phyloP scores from a whole-genome alignment of 179 eudicot species.

The Silene noctiflora region DNA sequence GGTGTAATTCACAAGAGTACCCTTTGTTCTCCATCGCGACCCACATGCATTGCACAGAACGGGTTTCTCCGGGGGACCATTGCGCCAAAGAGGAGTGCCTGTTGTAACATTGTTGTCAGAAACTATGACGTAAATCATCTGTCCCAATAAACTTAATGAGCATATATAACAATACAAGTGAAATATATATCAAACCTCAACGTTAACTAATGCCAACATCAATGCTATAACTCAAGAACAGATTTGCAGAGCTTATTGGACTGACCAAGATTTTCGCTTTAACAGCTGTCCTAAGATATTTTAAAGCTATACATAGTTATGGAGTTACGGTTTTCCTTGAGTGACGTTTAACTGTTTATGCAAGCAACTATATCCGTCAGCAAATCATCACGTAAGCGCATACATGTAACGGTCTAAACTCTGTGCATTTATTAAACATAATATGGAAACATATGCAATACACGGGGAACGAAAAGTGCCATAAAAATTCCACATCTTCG shows the following conservation, averaged over 20 bases:
- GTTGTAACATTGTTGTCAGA: conserved; percentile 32
- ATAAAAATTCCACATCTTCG: not conserved
- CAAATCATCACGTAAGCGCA: not conserved
- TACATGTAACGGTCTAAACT: not conserved
- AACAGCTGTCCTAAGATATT: conserved; percentile 1
- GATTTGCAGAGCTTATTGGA: not conserved
- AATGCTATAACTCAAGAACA: not conserved
- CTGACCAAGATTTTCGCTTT: not conserved
- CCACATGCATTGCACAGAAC: conserved; percentile 98
- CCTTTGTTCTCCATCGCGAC: conserved; percentile 98
- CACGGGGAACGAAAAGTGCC: too few relatives aligned
- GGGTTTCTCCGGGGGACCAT: conserved; percentile 99
- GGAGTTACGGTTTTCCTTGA: too few relatives aligned
- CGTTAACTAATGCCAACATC: too few relatives aligned
- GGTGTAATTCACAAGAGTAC: conserved; percentile 82
- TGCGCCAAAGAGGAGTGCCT: conserved; percentile 99
- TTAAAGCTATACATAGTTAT: not conserved
- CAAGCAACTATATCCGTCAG: not conserved
- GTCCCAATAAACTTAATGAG: not conserved
- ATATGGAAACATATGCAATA: not conserved
- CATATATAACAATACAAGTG: not conserved
- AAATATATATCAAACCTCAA: not conserved
- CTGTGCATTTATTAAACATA: not conserved
- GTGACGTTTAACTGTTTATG: too few relatives aligned
- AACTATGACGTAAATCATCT: conserved; percentile 14